phyloP scores from a whole-genome alignment of 352 stramenopile genomes.

The Lagenidium giganteum region DNA sequence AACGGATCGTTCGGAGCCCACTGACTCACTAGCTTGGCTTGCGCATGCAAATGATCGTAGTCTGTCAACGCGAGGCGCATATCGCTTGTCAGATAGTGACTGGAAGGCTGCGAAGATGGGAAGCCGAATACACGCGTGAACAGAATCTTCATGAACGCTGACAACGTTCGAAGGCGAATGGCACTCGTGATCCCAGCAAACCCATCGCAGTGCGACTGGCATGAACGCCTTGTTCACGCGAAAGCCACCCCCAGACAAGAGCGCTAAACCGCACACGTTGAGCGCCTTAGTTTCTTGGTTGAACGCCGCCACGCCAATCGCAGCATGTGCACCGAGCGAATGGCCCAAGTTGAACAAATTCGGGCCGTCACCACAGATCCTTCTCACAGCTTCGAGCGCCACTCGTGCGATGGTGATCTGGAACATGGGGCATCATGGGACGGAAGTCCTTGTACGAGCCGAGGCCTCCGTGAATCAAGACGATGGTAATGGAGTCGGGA shows the following conservation, averaged over 20 bases:
- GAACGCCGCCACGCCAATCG: constrained; percentile 41
- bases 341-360: constrained; percentile 42
- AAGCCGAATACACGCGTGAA: too few species aligned
- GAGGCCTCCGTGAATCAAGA: constrained; percentile 14
- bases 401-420: too few species aligned
- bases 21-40: constrained; percentile 9
- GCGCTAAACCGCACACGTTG: constrained; percentile 26
- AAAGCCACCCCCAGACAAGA: constrained; percentile 36
- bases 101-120: too few species aligned
- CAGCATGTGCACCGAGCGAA: constrained; percentile 45
- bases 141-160: too few species aligned
- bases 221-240: too few species aligned
- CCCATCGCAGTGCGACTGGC: too few species aligned
- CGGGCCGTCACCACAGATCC: constrained; percentile 18
- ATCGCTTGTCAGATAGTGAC: too few species aligned
- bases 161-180: too few species aligned
- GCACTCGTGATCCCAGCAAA: too few species aligned
- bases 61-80: constrained; percentile 39
- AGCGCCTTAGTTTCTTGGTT: constrained; percentile 11
- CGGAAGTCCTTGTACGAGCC: constrained; percentile 13
- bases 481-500: too few species aligned
- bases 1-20: constrained; percentile 44
- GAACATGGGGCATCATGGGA: constrained; percentile 1
- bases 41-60: constrained; percentile 33
- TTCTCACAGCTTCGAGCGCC: constrained; percentile 21